These are phyloP conservation scores for Monilinia vaccinii-corymbosi DNA, from an alignment of 2,329 filamentous ascomycete species.

Conservation along the genomic window DNA sequence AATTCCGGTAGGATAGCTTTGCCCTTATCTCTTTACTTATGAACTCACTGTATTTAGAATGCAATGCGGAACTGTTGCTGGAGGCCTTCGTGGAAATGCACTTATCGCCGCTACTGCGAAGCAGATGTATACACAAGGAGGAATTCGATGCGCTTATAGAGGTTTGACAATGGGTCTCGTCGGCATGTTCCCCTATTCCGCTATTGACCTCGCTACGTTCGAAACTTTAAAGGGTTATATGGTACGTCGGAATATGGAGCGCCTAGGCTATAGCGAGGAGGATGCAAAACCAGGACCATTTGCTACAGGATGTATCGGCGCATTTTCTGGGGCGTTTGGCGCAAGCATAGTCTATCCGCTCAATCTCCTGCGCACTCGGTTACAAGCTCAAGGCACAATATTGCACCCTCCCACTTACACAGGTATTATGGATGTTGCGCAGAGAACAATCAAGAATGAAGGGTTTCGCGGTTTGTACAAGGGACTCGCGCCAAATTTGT, in stretches of 20 bases:
- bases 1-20: constrained; percentile 42
- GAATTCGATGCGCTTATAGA: constrained; percentile 72
- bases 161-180: constrained; percentile 88
- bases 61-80: constrained; percentile 88
- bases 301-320: constrained; percentile 79
- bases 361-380: constrained; percentile 81
- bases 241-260: constrained; percentile 58
- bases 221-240: constrained; percentile 79
- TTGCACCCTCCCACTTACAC: constrained; percentile 86
- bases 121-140: constrained; percentile 77
- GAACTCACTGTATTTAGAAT: constrained; percentile 37
- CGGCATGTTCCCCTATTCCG: constrained; percentile 96
- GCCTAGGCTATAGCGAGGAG: constrained; percentile 66
- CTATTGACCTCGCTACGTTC: constrained; percentile 92
- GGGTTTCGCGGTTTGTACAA: constrained; percentile 85
- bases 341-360: constrained; percentile 92
- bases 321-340: constrained; percentile 82
- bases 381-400: constrained; percentile 92
- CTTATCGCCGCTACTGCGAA: constrained; percentile 74
- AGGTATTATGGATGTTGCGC: constrained; percentile 81
- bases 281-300: constrained; percentile 75
- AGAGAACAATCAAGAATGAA: constrained; percentile 73
- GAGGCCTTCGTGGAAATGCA: constrained; percentile 72
- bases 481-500: constrained; percentile 84
- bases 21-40: background rate